phyloP scores from a whole-genome alignment of 2,329 filamentous ascomycete species.

The Furcasterigmium furcatum region DNA sequence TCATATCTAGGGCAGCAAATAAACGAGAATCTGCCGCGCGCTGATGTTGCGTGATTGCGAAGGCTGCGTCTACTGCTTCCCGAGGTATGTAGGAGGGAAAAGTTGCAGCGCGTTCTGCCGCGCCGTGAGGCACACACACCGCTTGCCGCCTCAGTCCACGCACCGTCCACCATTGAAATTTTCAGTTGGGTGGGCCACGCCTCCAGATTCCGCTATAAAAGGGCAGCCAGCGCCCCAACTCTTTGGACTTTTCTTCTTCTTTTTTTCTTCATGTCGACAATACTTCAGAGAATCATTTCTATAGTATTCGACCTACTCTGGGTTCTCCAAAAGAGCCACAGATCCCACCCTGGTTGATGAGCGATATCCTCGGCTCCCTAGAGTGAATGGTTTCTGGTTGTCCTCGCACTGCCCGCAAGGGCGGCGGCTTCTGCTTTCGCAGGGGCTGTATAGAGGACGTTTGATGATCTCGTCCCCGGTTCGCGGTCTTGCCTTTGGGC shows the following conservation, averaged over 20 bases:
- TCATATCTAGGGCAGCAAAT: no score
- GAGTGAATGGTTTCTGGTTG: slow-evolving; percentile 64
- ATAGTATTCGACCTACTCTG: slow-evolving; percentile 93
- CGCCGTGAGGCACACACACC: no score
- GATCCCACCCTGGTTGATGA: slow-evolving; percentile 96
- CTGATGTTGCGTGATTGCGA: no score
- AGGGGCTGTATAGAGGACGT: slow-evolving; percentile 76
- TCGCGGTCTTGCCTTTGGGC: slow-evolving; percentile 72
- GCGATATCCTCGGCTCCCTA: slow-evolving; percentile 80
- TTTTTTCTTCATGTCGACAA: slow-evolving; percentile 4
- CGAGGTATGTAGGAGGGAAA: no score
- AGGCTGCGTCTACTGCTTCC: no score
- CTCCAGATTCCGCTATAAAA: slow-evolving; percentile 47
- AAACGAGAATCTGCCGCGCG: no score
- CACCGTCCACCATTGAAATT: no score
- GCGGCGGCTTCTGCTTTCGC: slow-evolving; percentile 41
- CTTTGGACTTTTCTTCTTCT: slow-evolving; percentile 30
- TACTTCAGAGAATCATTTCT: slow-evolving; percentile 84
- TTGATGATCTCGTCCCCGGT: slow-evolving; percentile 89
- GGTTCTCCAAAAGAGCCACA: slow-evolving; percentile 91
- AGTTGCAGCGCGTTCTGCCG: no score
- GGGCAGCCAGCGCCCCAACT: slow-evolving; percentile 14
- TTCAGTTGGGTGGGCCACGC: no score
- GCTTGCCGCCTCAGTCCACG: no score
- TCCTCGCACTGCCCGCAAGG: slow-evolving; percentile 49